Conservation (phyloP, 768 basidiomycete genomes). For the Floccularia luteovirens region DNA sequence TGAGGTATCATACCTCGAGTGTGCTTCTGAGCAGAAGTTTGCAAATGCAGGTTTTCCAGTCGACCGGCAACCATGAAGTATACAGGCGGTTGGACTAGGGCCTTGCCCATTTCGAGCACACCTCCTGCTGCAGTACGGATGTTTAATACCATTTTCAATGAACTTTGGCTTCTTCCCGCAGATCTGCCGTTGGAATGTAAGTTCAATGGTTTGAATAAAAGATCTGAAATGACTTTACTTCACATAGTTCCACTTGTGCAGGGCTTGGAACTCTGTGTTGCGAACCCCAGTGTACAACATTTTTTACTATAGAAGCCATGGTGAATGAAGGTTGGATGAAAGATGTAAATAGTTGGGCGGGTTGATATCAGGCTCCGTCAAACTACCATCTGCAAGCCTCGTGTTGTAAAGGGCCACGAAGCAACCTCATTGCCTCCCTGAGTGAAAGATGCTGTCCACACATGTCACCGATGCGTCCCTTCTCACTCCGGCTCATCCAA, state of each 20-base stretch:
- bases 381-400: conserved; percentile 21
- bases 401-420: conserved; percentile 19
- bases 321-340: conserved; percentile 15
- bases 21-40: conserved; percentile 52
- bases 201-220: neutral
- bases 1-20: conserved; percentile 40
- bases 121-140: conserved; percentile 54
- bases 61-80: conserved; percentile 43
- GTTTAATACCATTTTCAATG: conserved; percentile 49
- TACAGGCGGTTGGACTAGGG: conserved; percentile 31
- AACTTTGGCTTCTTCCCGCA: conserved; percentile 57
- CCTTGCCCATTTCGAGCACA: conserved; percentile 45
- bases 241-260: conserved; percentile 35
- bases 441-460: conserved; percentile 12
- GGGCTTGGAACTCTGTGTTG: conserved; percentile 13
- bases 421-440: conserved; percentile 25
- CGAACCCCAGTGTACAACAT: conserved; percentile 31
- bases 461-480: conserved; percentile 13
- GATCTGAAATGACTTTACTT: conserved; percentile 21
- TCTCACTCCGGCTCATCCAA: conserved; percentile 9
- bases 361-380: conserved; percentile 16
- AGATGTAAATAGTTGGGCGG: conserved; percentile 8
- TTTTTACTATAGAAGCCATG: conserved; percentile 35
- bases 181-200: conserved; percentile 27
- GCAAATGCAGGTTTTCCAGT: conserved; percentile 40